Conservation (phyloP, 805 yeast species). For the Lachancea nothofagi region DNA sequence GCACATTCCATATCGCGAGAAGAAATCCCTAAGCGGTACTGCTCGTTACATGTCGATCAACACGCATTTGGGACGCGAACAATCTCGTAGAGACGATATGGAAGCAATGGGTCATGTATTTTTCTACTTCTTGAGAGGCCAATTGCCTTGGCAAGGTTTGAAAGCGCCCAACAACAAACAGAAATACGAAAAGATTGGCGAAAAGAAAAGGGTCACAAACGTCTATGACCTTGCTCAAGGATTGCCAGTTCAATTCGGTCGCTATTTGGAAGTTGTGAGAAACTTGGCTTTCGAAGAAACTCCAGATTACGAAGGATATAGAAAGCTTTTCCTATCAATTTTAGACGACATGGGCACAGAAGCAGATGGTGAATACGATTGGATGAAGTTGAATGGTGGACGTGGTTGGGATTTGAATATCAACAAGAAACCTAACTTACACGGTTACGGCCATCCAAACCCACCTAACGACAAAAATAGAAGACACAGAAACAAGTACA, state of each 20-base stretch:
- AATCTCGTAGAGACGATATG: conserved; percentile 91
- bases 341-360: conserved; percentile 62
- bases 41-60: conserved; percentile 98
- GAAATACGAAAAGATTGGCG: conserved; percentile 95
- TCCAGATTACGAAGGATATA: conserved; percentile 87
- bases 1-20: conserved; percentile 95
- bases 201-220: conserved; percentile 86
- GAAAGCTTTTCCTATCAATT: conserved; percentile 72
- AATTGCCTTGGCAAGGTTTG: conserved; percentile 97
- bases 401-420: conserved; percentile 90
- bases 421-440: conserved; percentile 88
- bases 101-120: conserved; percentile 96
- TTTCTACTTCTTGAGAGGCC: conserved; percentile 89
- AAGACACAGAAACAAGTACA: conserved; percentile 35
- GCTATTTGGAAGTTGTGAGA: conserved; percentile 83
- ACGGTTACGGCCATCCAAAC: conserved; percentile 93
- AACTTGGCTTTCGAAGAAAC: conserved; percentile 86
- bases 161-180: conserved; percentile 98
- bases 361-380: conserved; percentile 90
- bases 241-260: conserved; percentile 87
- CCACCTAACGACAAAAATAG: conserved; percentile 55
- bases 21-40: conserved; percentile 92
- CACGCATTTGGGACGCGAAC: conserved; percentile 96
- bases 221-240: conserved; percentile 83
- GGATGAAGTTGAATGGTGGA: conserved; percentile 96